Evolutionary conservation across 495 filamentous ascomycete species (phyloP), one percentile per base, ranked within the genome.

Genomic region (Chaetomium tenue): DNA sequence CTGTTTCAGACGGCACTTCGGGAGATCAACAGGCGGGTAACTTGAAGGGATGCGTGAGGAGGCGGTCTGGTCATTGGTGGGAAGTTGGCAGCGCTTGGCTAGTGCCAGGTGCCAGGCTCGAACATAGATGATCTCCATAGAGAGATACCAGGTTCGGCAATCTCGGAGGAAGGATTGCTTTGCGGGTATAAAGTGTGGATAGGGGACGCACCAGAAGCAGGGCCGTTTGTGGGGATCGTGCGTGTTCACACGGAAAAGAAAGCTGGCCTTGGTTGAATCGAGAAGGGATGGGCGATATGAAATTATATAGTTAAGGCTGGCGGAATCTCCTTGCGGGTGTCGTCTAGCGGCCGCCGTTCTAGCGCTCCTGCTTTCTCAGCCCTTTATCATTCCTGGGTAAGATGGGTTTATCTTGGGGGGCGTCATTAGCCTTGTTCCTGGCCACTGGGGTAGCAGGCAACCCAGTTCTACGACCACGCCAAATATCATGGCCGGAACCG

Each of bases 1-100:
- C 44, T 20, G 63, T 65, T 61, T 61, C 63, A 56, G 63, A 57
- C 63, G 58, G 63, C 51, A 46, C 23, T 48, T 61, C 63, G 63
- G 63, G 63, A 60, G 63, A 65, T 65, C 56, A 44, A 39, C 63
- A 30, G 15, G 42, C 50, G 22, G 25, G 37, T 28, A 7, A 42
- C 20, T 15, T 23, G 61, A 30, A 42, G 42, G 25, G 9, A 12
- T 26, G 39, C 47, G 50, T 5, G 51, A 15, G 20, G 12, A 56
- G 9, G 26, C 50, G 13, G 58, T 5, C 20, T 51, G 40, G 51
- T 22, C 13, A 65, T 65, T 56, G 63, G 63, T 50, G 63, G 57
- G 58, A 65, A 5, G 61, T 22, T 15, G 0, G 3, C 1, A 12
- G 12, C 25, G 28, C 26, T 37, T 39, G 33, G 50, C 48, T 1